phyloP scores from a whole-genome alignment of 176 grass and related monocot species.

The Canna indica region DNA sequence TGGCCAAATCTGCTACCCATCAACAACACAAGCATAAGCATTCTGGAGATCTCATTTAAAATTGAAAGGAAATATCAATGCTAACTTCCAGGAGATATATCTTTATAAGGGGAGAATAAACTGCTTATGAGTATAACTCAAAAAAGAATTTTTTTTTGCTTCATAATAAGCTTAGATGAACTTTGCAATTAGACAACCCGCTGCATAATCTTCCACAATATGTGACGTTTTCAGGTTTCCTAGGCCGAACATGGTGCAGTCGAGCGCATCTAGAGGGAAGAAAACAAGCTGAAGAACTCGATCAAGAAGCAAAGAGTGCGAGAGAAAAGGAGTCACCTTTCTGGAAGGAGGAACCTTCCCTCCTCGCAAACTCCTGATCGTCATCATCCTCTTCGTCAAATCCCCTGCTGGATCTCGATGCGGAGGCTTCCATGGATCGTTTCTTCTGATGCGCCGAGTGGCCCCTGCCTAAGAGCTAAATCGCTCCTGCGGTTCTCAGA shows the following conservation, averaged over 20 bases:
- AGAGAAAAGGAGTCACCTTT: slow-evolving; percentile 46
- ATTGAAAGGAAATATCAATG: neutral
- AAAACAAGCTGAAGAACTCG: neutral
- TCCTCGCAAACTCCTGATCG: slow-evolving; percentile 51
- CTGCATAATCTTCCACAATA: neutral
- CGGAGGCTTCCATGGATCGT: slow-evolving; percentile 50
- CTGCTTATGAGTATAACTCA: neutral
- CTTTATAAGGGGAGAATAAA: neutral
- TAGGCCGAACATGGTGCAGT: neutral
- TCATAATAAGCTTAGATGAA: neutral
- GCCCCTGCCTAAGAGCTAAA: slow-evolving; percentile 16
- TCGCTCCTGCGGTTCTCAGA: neutral
- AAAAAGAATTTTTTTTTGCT: neutral
- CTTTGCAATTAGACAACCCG: neutral
- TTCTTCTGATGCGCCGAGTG: slow-evolving; percentile 25
- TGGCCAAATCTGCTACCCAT: slow-evolving; percentile 28
- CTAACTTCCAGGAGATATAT: neutral
- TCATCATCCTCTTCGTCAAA: slow-evolving; percentile 73
- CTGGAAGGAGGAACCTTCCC: slow-evolving; percentile 76
- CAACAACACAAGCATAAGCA: slow-evolving; percentile 19
- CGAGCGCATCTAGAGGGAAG: neutral
- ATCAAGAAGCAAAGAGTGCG: slow-evolving; percentile 6
- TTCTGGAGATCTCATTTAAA: neutral
- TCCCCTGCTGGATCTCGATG: slow-evolving; percentile 80
- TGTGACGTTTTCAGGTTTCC: neutral